Base-by-base conservation (phyloP, 2,329 filamentous ascomycete genomes). In the Hymenoscyphus albidus region DNA sequence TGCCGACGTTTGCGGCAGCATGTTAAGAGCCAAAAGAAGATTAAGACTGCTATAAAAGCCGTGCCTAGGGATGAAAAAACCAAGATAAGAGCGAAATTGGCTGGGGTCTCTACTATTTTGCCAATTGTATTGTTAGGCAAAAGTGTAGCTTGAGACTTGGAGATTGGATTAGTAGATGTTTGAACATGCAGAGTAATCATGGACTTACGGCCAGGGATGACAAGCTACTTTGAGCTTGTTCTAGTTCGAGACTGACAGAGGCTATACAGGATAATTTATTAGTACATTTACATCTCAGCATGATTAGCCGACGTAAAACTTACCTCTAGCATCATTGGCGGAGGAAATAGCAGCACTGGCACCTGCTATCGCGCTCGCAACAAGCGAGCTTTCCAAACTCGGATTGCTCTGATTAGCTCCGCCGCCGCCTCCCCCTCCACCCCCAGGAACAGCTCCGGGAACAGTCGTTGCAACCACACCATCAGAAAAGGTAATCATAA, bases 51-150 rank as follows among this genome's bases (percentile, higher is more conserved):
- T n/a, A 69, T 1, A 13, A 71, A 14, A 0, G 68, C 69, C 3
- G 70, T 69, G 66, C 76, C 68, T 12, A 71, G 56, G 54, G 68
- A 65, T 5, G 68, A 66, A 39, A 71, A 70, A 5, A 67, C 70
- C 1, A 71, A 42, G 10, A 62, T 64, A 2, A 71, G 51, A 10
- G 68, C 66, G 48, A 71, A 68, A 54, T 62, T 65, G 0, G 60
- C 64, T 7, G 42, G 67, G 51, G 65, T 67, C 61, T 65, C 66
- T 13, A 66, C 67, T 12, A 58, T 58, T 18, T 64, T 59, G 18
- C 63, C 42, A 2, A 63, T 62, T 5, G 62, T 64, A 27, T 6
- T 59, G 31, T 14, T 3, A 27, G 66, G 57, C 12, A 40, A 62
- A 59, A 44, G 48, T 54, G 58, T 51, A 35, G 66, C 69, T 64